Base-by-base conservation (phyloP, 768 basidiomycete species). In the Lepiota venenata region DNA sequence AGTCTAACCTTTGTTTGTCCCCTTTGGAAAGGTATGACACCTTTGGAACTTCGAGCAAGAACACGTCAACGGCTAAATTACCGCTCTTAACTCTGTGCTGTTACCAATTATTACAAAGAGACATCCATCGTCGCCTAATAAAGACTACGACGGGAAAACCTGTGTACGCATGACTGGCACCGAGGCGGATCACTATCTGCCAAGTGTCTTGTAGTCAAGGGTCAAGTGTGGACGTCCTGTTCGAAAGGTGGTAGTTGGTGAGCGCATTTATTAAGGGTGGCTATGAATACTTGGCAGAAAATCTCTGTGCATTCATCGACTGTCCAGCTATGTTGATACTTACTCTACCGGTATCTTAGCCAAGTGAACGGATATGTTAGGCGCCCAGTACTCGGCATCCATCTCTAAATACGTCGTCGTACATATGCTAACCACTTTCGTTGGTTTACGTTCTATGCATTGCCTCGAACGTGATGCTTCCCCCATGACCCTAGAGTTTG, bases 21-120 rank as follows among this genome's bases (percentile, higher is more conserved):
- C 38, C 25, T 40, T 50, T 35, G 50, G 22, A 16, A 18, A 8
- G 32, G 8, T 32, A 25, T 18, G 35, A 20, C 41, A 35, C 8
- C 39, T 27, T 25, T 35, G 45, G 54, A 83, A 81, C 0, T 83
- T 74, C 69, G 86, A 88, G 66, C 78, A 88, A 55, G 76, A 78
- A 20, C 53, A 71, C 37, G 78, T 80, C 56, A 83, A 82, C 66
- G 58, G 61, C 4, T 76, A 68, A 25, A 56, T 64, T 55, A 79
- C 18, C 89, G 88, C 65, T 68, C 71, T 46, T 83, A 89, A 69
- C 74, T 89, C 41, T 63, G 82, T 71, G 81, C 78, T 48, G 50
- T 67, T 18, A 5, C 5, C 2, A 25, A 25, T 25, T 5, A 5
- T 25, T 25, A 25, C 25, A 25, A 25, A 25, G 5, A 5, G 25